Evolutionary conservation across 352 stramenopile species (phyloP).

Genomic region (Peronospora tabacina): DNA sequence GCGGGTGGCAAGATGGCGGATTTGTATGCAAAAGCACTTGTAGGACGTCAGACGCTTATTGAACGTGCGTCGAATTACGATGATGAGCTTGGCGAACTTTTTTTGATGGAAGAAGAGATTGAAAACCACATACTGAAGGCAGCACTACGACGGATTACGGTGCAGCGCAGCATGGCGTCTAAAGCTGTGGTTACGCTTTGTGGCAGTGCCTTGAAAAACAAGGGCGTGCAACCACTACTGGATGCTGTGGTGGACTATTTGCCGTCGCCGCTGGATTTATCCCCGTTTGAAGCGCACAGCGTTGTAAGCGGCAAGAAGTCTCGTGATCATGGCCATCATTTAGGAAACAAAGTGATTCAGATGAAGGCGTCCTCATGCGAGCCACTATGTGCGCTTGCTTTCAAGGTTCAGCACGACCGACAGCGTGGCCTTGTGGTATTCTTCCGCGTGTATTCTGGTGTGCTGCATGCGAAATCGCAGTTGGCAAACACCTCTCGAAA

Average conservation of each 20-base stretch:
- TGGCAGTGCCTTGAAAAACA: slow-evolving; percentile 75
- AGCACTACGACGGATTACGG: slow-evolving; percentile 57
- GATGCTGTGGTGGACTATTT: slow-evolving; percentile 98
- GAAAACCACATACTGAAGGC: slow-evolving; percentile 39
- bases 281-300: slow-evolving; percentile 50
- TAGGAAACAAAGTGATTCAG: slow-evolving; percentile 22
- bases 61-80: slow-evolving; percentile 62
- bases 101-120: slow-evolving; percentile 61
- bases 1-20: slow-evolving; percentile 42
- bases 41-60: slow-evolving; percentile 51
- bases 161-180: slow-evolving; percentile 36
- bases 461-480: slow-evolving; percentile 70
- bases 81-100: slow-evolving; percentile 64
- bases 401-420: slow-evolving; percentile 76
- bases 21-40: slow-evolving; percentile 32
- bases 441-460: slow-evolving; percentile 91
- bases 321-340: slow-evolving; percentile 4
- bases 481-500: slow-evolving; percentile 67
- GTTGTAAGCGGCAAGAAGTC: slow-evolving; percentile 35
- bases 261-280: slow-evolving; percentile 89
- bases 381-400: slow-evolving; percentile 50
- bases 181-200: slow-evolving; percentile 48
- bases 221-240: slow-evolving; percentile 94
- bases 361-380: slow-evolving; percentile 37
- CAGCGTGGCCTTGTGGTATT: slow-evolving; percentile 83